Percentiles rank a stretch among this genome's conserved stretches.
Evolutionary conservation across 331 rosid genomes (phyloP).

Genomic region (Rosa hybrid): DNA sequence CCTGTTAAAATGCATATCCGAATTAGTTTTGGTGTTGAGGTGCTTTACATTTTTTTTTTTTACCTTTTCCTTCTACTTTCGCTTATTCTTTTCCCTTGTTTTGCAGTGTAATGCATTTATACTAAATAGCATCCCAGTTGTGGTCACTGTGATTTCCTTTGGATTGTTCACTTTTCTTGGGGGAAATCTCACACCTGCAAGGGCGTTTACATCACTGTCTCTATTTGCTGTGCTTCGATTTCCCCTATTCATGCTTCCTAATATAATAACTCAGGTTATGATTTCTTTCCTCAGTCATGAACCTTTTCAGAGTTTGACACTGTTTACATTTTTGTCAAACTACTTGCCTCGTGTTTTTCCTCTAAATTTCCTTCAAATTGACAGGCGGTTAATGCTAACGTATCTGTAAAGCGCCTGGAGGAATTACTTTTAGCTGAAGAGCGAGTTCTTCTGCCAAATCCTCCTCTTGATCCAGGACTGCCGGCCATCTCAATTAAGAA

Average conservation of each 20-base stretch:
- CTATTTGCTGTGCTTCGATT: slow-evolving; percentile 94
- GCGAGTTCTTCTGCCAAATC: slow-evolving; percentile 79
- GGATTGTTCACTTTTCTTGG: slow-evolving; percentile 94
- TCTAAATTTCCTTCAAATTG: slow-evolving; percentile 30
- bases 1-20: not conserved
- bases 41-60: not conserved
- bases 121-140: slow-evolving; percentile 87
- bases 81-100: slow-evolving; percentile 20
- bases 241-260: slow-evolving; percentile 98
- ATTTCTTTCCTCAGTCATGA: slow-evolving; percentile 17
- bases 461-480: slow-evolving; percentile 67
- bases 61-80: not conserved
- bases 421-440: slow-evolving; percentile 90
- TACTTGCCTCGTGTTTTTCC: slow-evolving; percentile 13
- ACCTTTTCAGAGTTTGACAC: not conserved
- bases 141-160: slow-evolving; percentile 92
- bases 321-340: not conserved
- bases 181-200: slow-evolving; percentile 88
- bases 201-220: slow-evolving; percentile 95
- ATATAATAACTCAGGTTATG: slow-evolving; percentile 87
- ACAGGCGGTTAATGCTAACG: slow-evolving; percentile 93
- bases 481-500: slow-evolving; percentile 86
- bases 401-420: slow-evolving; percentile 84
- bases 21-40: not conserved
- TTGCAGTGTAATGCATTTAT: slow-evolving; percentile 80